Evolutionary conservation across 2,329 filamentous ascomycete species (phyloP).

Genomic region (Colletotrichum australisinense): DNA sequence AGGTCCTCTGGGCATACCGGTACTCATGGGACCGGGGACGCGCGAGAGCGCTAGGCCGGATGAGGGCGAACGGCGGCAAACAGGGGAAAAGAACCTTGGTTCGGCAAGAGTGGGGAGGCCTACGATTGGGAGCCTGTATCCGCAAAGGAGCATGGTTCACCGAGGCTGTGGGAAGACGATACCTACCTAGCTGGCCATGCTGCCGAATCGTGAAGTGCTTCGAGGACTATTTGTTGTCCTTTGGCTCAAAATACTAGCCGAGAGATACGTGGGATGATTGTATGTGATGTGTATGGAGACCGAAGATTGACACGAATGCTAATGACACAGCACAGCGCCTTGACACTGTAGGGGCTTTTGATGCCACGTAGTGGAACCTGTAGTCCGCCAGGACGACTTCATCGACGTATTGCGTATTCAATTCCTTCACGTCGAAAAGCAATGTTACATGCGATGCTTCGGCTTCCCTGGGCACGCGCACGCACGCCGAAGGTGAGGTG

Average conservation of each 20-base stretch:
- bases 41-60: conserved; percentile 15
- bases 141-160: neutral
- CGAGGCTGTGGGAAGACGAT: neutral
- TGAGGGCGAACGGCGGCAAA: conserved; percentile 20
- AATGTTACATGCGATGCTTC: neutral
- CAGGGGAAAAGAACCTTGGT: neutral
- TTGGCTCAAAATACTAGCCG: neutral
- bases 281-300: neutral
- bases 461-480: no score
- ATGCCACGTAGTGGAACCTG: conserved; percentile 9
- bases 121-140: neutral
- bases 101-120: neutral
- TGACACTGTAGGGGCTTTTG: conserved; percentile 2
- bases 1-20: neutral
- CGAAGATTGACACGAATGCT: neutral
- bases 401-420: neutral
- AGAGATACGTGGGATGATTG: neutral
- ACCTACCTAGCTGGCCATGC: neutral
- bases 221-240: neutral
- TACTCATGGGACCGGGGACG: neutral
- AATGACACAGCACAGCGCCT: neutral
- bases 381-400: neutral
- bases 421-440: neutral
- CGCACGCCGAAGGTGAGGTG: neutral
- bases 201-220: neutral